Conservation (phyloP, 1,139 yeast genomes). For the Debaryomyces fabryi region DNA sequence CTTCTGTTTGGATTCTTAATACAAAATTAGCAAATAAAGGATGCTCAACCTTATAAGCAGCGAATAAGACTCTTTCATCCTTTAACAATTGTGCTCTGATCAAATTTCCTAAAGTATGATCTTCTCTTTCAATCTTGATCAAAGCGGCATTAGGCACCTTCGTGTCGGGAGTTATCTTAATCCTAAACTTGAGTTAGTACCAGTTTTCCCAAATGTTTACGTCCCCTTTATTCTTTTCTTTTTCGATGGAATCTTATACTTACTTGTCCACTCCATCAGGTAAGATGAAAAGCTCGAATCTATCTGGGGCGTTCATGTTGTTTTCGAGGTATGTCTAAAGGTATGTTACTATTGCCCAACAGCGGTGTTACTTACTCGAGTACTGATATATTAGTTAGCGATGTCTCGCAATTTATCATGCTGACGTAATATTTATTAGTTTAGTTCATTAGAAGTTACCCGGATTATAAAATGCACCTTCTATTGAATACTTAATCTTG, state of each 20-base stretch:
- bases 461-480: not conserved
- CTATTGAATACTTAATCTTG: too few species aligned
- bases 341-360: not conserved
- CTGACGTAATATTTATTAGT: not conserved
- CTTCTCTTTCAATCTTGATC: conserved; percentile 92
- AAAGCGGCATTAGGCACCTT: conserved; percentile 95
- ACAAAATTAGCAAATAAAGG: conserved; percentile 95
- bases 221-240: not conserved
- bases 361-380: not conserved
- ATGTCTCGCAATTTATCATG: not conserved
- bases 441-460: not conserved
- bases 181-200: conserved; percentile 35
- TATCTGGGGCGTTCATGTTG: conserved; percentile 95
- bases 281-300: conserved; percentile 91
- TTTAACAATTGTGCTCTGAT: conserved; percentile 82
- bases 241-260: conserved; percentile 21
- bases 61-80: conserved; percentile 87
- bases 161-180: conserved; percentile 89
- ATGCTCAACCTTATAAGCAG: conserved; percentile 97
- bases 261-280: conserved; percentile 97
- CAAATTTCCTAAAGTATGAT: conserved; percentile 92
- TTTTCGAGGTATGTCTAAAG: not conserved
- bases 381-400: not conserved
- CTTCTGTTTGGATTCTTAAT: conserved; percentile 93
- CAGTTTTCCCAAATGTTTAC: not conserved